Evolutionary conservation across 257 asterid genomes (phyloP).

Genomic region (Penstemon barbatus): DNA sequence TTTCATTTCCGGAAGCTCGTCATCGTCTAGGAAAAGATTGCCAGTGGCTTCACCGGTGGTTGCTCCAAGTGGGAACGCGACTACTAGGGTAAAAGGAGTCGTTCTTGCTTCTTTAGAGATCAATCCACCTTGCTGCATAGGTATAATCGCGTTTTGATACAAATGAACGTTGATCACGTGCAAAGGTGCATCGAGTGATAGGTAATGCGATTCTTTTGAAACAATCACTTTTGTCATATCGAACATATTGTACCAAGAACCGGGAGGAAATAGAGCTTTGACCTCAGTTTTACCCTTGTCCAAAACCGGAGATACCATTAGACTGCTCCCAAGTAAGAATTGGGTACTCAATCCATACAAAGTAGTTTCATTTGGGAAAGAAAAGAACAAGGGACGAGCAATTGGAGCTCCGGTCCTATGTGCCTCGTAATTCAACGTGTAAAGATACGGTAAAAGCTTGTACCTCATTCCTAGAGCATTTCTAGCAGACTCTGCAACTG

Average conservation of each 20-base stretch:
- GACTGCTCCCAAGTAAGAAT: slow-evolving; percentile 70
- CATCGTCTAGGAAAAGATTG: slow-evolving; percentile 73
- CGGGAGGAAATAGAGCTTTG: slow-evolving; percentile 64
- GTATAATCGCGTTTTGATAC: slow-evolving; percentile 70
- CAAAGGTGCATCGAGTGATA: slow-evolving; percentile 69
- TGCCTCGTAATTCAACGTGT: slow-evolving; percentile 83
- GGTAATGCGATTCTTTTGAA: slow-evolving; percentile 37
- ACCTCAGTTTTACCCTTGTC: slow-evolving; percentile 51
- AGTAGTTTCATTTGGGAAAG: slow-evolving; percentile 53
- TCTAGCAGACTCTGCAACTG: slow-evolving; percentile 87
- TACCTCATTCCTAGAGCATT: slow-evolving; percentile 93
- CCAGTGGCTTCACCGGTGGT: slow-evolving; percentile 59
- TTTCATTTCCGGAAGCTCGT: slow-evolving; percentile 82
- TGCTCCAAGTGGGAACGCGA: slow-evolving; percentile 69
- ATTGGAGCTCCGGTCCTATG: slow-evolving; percentile 81
- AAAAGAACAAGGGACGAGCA: slow-evolving; percentile 81
- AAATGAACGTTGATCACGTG: slow-evolving; percentile 73
- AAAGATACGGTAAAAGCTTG: slow-evolving; percentile 69
- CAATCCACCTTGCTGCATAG: slow-evolving; percentile 92
- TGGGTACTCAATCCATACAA: slow-evolving; percentile 78
- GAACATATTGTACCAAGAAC: slow-evolving; percentile 80
- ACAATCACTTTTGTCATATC: slow-evolving; percentile 64
- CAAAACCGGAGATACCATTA: slow-evolving; percentile 91
- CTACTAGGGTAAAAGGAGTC: slow-evolving; percentile 77
- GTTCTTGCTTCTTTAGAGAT: slow-evolving; percentile 70